Percentiles rank a stretch among this genome's conserved stretches.
phyloP scores from a whole-genome alignment of 176 grass and related monocot genomes.

The Oryza nivara region DNA sequence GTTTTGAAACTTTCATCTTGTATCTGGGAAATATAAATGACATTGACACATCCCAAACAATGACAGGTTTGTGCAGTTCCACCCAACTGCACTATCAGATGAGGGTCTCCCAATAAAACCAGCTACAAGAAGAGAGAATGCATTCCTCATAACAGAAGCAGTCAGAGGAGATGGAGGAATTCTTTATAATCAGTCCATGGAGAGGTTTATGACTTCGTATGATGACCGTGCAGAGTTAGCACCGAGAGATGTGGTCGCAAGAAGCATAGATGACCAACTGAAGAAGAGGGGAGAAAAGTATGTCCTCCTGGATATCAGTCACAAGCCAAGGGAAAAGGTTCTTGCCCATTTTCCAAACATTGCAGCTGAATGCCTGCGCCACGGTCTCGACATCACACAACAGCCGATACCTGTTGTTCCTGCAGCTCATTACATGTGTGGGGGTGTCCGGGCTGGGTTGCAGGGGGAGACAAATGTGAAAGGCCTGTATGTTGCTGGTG shows the following conservation, averaged over 20 bases:
- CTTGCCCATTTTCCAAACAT: constrained; percentile 95
- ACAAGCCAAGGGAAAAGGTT: constrained; percentile 73
- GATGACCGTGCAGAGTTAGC: constrained; percentile 84
- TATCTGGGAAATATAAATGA: neutral
- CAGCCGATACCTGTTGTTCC: constrained; percentile 80
- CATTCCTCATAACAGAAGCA: constrained; percentile 92
- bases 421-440: constrained; percentile 98
- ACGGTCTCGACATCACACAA: constrained; percentile 75
- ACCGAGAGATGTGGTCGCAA: constrained; percentile 84
- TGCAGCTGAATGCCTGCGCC: constrained; percentile 72
- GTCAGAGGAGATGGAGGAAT: constrained; percentile 95
- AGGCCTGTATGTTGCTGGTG: constrained; percentile 86
- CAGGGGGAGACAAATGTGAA: constrained; percentile 90
- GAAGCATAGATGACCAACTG: constrained; percentile 96
- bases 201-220: constrained; percentile 91
- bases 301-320: constrained; percentile 87
- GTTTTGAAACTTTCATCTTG: neutral
- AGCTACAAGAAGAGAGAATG: constrained; percentile 73
- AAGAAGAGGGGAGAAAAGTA: constrained; percentile 87
- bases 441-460: constrained; percentile 85
- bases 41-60: neutral
- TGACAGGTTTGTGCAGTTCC: constrained; percentile 95
- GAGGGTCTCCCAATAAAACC: constrained; percentile 89
- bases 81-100: constrained; percentile 91
- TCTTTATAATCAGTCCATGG: constrained; percentile 87